Evolutionary conservation across 495 filamentous ascomycete genomes (phyloP).

Genomic region (Penicillium waksmanii): DNA sequence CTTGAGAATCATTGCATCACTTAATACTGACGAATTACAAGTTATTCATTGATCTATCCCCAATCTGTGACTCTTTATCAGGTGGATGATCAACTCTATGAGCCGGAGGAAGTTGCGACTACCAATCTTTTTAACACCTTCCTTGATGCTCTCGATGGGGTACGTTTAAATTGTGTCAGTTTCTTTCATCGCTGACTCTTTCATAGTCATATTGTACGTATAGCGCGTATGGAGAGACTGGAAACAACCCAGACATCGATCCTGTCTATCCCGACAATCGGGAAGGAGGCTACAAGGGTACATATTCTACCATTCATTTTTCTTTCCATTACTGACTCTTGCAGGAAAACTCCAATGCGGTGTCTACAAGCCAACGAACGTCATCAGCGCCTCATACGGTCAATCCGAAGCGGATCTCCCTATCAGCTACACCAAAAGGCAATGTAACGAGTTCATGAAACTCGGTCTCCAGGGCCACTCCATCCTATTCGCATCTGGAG

Average conservation of each 20-base stretch:
- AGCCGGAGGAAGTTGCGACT: conserved; percentile 36
- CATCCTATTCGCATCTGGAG: conserved; percentile 63
- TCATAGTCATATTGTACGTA: conserved; percentile 34
- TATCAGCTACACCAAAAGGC: conserved; percentile 54
- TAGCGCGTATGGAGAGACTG: conserved; percentile 49
- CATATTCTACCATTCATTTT: not conserved
- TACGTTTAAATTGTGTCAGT: conserved; percentile 9
- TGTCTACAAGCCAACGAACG: conserved; percentile 61
- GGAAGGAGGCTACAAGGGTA: conserved; percentile 57
- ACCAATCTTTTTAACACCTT: conserved; percentile 53
- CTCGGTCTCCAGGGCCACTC: conserved; percentile 66
- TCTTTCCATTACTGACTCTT: not conserved
- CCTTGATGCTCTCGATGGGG: conserved; percentile 61
- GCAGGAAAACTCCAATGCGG: conserved; percentile 60
- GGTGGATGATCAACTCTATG: conserved; percentile 54
- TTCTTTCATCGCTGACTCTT: conserved; percentile 2
- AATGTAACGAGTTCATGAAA: conserved; percentile 67
- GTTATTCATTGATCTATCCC: conserved; percentile 52
- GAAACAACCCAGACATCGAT: conserved; percentile 46
- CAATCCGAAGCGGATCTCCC: conserved; percentile 57
- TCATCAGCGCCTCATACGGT: conserved; percentile 64
- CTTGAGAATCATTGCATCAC: not conserved
- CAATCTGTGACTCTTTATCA: conserved; percentile 61
- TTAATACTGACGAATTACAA: conserved; percentile 8
- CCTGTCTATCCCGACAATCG: conserved; percentile 59